These are phyloP conservation scores for Xylaria polymorpha DNA, from an alignment of 2,329 filamentous ascomycete genomes.

Conservation along the genomic window DNA sequence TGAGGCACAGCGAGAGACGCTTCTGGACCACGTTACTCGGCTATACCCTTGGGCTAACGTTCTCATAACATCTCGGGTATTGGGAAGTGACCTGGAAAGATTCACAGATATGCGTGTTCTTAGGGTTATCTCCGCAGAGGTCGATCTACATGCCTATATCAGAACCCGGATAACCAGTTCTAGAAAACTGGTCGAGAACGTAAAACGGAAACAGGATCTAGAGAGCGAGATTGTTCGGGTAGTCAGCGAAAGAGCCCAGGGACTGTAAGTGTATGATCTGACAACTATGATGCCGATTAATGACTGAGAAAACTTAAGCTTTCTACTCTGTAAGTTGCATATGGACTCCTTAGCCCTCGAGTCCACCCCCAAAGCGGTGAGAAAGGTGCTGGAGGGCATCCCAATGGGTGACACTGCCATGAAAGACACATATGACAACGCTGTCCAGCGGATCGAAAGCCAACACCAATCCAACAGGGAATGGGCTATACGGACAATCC, in stretches of 20 bases:
- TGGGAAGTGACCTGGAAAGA: conserved; percentile 24
- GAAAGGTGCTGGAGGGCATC: conserved; percentile 23
- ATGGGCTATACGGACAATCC: conserved; percentile 16
- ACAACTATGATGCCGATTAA: background rate
- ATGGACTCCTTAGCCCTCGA: conserved; percentile 25
- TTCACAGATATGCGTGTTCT: conserved; percentile 22
- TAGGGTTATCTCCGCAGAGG: conserved; percentile 10
- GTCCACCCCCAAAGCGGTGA: conserved; percentile 19
- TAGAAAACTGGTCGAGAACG: conserved; percentile 22
- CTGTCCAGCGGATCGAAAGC: conserved; percentile 21
- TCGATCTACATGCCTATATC: conserved; percentile 20
- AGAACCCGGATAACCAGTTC: conserved; percentile 18
- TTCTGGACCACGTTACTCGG: conserved; percentile 21
- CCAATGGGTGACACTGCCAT: conserved; percentile 16
- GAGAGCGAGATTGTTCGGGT: conserved; percentile 21
- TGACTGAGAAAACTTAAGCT: conserved; percentile 15
- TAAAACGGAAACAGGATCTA: conserved; percentile 20
- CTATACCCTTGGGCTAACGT: conserved; percentile 24
- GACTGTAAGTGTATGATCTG: conserved; percentile 21
- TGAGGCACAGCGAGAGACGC: conserved; percentile 21
- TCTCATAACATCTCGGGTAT: conserved; percentile 26
- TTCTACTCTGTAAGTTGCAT: conserved; percentile 24
- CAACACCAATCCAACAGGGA: conserved; percentile 22
- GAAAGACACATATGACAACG: conserved; percentile 20
- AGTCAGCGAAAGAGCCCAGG: conserved; percentile 22